Evolutionary conservation across 2,329 filamentous ascomycete species (phyloP).

Genomic region (Trichoderma afroharzianum): DNA sequence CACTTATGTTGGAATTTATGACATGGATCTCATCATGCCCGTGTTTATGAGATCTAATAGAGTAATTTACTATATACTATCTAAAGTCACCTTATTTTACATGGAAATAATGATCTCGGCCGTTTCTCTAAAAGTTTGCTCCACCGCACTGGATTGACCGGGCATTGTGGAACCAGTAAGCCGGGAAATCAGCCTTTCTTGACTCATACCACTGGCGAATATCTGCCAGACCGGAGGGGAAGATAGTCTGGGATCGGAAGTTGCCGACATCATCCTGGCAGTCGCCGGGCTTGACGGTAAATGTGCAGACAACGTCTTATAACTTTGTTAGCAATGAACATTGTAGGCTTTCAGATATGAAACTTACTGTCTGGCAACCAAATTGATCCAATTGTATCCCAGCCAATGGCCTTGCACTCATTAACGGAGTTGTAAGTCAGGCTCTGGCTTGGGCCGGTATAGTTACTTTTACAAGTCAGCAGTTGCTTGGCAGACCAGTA

Average conservation of each 20-base stretch:
- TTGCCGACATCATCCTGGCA: constrained; percentile 6
- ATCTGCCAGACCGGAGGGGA: constrained; percentile 1
- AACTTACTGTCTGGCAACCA: constrained; percentile 3
- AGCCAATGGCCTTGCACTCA: background rate
- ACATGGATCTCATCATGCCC: background rate
- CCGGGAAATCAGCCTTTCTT: background rate
- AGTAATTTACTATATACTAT: background rate
- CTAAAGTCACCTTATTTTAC: background rate
- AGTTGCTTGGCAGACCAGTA: background rate
- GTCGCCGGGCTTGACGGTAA: constrained; percentile 8
- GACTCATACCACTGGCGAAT: background rate
- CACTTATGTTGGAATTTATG: background rate
- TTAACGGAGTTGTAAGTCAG: background rate
- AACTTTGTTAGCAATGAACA: background rate
- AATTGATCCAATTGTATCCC: constrained; percentile 2
- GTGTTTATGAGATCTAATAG: background rate
- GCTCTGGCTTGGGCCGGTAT: background rate
- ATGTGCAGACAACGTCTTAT: constrained; percentile 1
- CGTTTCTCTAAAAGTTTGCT: background rate
- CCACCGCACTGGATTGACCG: background rate
- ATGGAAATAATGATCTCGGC: background rate
- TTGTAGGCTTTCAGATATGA: background rate
- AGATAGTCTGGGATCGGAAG: constrained; percentile 1
- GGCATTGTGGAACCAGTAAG: constrained; percentile 8
- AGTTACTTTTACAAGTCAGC: background rate